Percentiles rank a stretch among this genome's conserved stretches.
These are phyloP conservation scores for Collybia sordida DNA, from an alignment of 768 basidiomycete species.

Conservation along the genomic window DNA sequence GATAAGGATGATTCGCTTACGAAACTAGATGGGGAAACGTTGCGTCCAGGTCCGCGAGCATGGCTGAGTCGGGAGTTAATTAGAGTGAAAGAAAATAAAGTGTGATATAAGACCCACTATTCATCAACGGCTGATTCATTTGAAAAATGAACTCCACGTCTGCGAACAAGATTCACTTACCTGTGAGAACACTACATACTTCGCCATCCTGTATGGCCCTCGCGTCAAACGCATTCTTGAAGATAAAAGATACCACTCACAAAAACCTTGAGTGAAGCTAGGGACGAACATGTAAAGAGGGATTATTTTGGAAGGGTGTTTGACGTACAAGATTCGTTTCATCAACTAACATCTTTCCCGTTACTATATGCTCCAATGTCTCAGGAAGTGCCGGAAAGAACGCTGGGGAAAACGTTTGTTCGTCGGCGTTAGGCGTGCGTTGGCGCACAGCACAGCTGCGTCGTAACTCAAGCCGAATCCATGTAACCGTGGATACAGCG, in stretches of 20 bases:
- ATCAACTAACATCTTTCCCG: no score
- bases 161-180: slow-evolving; percentile 24
- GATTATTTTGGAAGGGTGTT: no score
- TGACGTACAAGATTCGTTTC: no score
- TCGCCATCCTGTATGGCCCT: slow-evolving; percentile 43
- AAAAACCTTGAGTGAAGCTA: no score
- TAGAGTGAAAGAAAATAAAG: neutral
- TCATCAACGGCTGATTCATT: no score
- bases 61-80: slow-evolving; percentile 28
- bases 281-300: no score
- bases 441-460: neutral
- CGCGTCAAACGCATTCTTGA: no score
- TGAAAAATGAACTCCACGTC: no score
- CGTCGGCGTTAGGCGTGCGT: neutral
- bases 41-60: slow-evolving; percentile 47
- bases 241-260: no score
- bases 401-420: neutral
- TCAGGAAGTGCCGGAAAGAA: neutral
- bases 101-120: slow-evolving; percentile 19
- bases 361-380: no score
- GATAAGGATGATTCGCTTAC: slow-evolving; percentile 16
- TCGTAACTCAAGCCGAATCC: no score
- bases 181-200: slow-evolving; percentile 41
- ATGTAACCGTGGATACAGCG: no score
- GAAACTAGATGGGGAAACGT: slow-evolving; percentile 40